A percentile compares a stretch with the other conserved stretches of the same genome.
Conservation (phyloP, 1,139 yeast genomes). For the Protomyces gravidus region DNA sequence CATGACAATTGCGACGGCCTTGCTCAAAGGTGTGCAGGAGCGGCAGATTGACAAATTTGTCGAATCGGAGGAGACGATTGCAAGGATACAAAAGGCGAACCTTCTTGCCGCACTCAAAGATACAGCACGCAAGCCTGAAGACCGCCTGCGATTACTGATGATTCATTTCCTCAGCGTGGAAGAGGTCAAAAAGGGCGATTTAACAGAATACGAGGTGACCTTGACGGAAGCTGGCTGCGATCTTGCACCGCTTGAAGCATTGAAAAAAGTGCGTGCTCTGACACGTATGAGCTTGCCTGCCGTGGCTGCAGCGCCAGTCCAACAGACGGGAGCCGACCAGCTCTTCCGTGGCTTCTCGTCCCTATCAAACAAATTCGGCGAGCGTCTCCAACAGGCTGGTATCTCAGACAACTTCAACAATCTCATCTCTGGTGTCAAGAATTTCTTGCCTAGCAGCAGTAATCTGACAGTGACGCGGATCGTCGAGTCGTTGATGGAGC, state of each 20-base stretch:
- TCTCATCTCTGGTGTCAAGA: constrained; percentile 80
- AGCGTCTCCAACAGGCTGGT: constrained; percentile 49
- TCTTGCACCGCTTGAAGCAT: constrained; percentile 61
- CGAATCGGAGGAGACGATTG: constrained; percentile 74
- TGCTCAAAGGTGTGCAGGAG: constrained; percentile 76
- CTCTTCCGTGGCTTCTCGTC: constrained; percentile 70
- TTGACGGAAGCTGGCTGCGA: constrained; percentile 61
- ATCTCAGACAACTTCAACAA: constrained; percentile 89
- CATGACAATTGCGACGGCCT: constrained; percentile 86
- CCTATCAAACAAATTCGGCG: constrained; percentile 39
- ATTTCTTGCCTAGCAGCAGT: constrained; percentile 78
- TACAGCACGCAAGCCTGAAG: constrained; percentile 53
- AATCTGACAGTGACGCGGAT: constrained; percentile 84
- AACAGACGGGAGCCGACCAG: constrained; percentile 38
- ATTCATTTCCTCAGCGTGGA: constrained; percentile 61
- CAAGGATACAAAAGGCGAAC: constrained; percentile 48
- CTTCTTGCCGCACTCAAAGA: constrained; percentile 45
- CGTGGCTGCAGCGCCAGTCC: constrained; percentile 36
- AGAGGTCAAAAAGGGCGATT: constrained; percentile 55
- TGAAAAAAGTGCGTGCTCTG: constrained; percentile 71
- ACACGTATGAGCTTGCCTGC: constrained; percentile 59
- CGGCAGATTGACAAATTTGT: constrained; percentile 84
- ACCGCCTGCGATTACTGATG: constrained; percentile 81
- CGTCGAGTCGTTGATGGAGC: constrained; percentile 62
- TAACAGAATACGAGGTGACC: constrained; percentile 60